Evolutionary conservation across 352 stramenopile species (phyloP).

Genomic region (Hyaloperonospora brassicae): DNA sequence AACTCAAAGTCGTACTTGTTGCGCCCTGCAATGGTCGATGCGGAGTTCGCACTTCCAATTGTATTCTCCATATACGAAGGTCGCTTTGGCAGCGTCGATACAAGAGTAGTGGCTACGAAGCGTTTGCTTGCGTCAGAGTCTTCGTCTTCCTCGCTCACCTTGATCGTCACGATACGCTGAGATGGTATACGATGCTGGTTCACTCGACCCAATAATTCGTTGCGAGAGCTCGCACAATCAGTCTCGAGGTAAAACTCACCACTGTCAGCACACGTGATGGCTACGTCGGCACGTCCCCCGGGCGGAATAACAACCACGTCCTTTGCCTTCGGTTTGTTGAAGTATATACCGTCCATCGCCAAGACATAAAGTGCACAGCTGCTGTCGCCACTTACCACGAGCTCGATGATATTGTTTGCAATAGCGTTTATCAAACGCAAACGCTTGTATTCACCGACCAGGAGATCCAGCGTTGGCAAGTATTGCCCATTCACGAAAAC

Average conservation of each 20-base stretch:
- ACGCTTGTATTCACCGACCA: slow-evolving; percentile 49
- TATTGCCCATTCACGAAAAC: slow-evolving; percentile 75
- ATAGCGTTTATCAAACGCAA: slow-evolving; percentile 70
- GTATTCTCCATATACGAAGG: slow-evolving; percentile 54
- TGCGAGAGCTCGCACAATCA: slow-evolving; percentile 47
- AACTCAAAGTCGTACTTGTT: slow-evolving; percentile 72
- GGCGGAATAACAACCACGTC: slow-evolving; percentile 55
- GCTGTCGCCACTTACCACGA: slow-evolving; percentile 34
- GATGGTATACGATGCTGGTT: slow-evolving; percentile 66
- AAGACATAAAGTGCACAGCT: slow-evolving; percentile 51
- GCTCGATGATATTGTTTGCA: slow-evolving; percentile 71
- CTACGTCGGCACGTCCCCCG: slow-evolving; percentile 56
- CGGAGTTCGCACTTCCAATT: slow-evolving; percentile 12
- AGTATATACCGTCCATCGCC: slow-evolving; percentile 67
- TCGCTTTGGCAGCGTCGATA: slow-evolving; percentile 33
- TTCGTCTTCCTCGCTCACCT: slow-evolving; percentile 21
- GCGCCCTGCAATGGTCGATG: slow-evolving; percentile 16
- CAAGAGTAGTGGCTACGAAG: slow-evolving; percentile 25
- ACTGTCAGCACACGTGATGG: slow-evolving; percentile 36
- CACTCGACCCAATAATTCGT: slow-evolving; percentile 46
- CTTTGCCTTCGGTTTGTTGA: slow-evolving; percentile 33
- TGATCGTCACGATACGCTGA: slow-evolving; percentile 52
- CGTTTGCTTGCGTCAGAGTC: slow-evolving; percentile 13
- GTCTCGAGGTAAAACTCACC: slow-evolving; percentile 63
- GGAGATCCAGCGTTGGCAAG: slow-evolving; percentile 46